A percentile compares a stretch with the other conserved stretches of the same genome.
Conservation (phyloP, 2,329 filamentous ascomycete species). For the Fusarium veterinarium region DNA sequence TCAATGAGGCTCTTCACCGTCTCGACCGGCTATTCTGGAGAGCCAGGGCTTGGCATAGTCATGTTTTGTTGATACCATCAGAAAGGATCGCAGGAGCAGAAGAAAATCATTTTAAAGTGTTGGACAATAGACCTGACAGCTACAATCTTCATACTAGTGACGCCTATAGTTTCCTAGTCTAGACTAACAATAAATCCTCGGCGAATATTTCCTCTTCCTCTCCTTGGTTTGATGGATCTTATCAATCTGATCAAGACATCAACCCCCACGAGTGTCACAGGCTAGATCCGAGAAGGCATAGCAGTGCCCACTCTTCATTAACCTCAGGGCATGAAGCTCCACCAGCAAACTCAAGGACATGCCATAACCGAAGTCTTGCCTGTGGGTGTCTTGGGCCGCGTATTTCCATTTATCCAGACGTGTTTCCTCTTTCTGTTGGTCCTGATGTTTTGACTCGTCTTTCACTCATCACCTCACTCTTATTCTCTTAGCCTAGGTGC, state of each 20-base stretch:
- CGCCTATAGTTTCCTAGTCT: no score
- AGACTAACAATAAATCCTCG: background rate
- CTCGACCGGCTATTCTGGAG: accelerated
- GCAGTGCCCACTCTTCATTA: conserved; percentile 31
- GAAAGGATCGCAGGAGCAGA: background rate
- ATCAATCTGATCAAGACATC: conserved; percentile 35
- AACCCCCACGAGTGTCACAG: background rate
- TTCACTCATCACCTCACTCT: background rate
- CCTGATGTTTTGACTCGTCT: background rate
- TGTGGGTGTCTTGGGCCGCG: no score
- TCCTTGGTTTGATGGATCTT: conserved; percentile 22
- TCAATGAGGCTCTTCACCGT: background rate
- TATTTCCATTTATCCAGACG: background rate
- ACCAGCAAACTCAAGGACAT: conserved; percentile 9
- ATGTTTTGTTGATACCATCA: background rate
- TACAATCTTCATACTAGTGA: accelerated
- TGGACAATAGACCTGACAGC: background rate
- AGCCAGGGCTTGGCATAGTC: no score
- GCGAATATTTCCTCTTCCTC: background rate
- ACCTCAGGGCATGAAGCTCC: conserved; percentile 28
- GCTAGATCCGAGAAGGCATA: background rate
- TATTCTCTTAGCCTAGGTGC: background rate
- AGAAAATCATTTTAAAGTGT: accelerated
- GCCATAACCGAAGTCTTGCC: background rate
- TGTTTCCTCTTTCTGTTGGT: background rate